phyloP scores from a whole-genome alignment of 148 eudicot genomes.

The Drosera capensis region DNA sequence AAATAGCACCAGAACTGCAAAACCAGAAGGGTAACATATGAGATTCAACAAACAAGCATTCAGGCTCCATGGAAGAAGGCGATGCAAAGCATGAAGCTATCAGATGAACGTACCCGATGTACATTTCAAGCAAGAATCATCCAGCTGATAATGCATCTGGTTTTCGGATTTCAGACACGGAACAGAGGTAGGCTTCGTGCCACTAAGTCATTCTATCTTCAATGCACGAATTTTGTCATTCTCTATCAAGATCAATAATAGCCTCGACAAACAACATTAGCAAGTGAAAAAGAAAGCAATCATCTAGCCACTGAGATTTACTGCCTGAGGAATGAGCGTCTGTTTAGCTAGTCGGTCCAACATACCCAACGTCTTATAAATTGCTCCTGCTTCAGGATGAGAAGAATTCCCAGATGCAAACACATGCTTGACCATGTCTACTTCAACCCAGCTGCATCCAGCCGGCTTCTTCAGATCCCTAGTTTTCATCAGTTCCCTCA shows the following conservation, averaged over 20 bases:
- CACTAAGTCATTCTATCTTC: neutral
- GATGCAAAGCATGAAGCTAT: neutral
- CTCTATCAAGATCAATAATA: too few species aligned
- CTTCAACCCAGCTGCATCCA: slow-evolving; percentile 42
- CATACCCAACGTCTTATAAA: slow-evolving; percentile 11
- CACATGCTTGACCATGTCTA: slow-evolving; percentile 20
- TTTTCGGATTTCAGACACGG: neutral
- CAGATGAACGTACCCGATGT: neutral
- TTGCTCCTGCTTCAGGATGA: slow-evolving; percentile 18
- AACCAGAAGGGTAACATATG: neutral
- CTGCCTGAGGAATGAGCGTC: neutral
- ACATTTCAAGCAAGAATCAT: neutral
- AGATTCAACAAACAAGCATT: neutral
- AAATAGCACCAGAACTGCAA: neutral
- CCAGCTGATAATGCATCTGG: neutral
- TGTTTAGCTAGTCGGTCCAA: slow-evolving; percentile 28
- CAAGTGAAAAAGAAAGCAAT: neutral
- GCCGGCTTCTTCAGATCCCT: slow-evolving; percentile 41
- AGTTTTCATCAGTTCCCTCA: slow-evolving; percentile 39
- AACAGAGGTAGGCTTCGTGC: neutral
- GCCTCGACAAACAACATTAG: too few species aligned
- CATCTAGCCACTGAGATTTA: neutral
- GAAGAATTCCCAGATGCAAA: slow-evolving; percentile 30
- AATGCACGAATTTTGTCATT: too few species aligned
- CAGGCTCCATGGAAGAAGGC: neutral